A percentile compares a stretch with the other conserved stretches of the same genome.
Evolutionary conservation across 2,329 filamentous ascomycete species (phyloP).

Genomic region (Parafenestella ontariensis): DNA sequence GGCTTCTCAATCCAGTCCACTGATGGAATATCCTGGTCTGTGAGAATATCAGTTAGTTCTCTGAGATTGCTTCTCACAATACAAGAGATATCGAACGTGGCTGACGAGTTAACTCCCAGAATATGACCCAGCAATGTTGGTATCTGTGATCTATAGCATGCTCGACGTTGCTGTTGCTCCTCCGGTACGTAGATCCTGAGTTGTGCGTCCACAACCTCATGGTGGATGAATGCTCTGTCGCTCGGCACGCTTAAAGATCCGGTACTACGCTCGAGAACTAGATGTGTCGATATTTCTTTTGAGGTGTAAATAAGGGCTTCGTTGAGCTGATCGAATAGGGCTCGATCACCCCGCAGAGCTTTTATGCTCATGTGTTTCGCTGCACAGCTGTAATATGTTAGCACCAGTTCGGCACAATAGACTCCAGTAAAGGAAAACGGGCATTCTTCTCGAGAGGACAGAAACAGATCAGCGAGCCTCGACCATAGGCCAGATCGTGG

Average conservation of each 20-base stretch:
- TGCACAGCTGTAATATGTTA: slow-evolving; percentile 25
- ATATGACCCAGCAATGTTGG: slow-evolving; percentile 19
- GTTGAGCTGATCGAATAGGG: slow-evolving; percentile 17
- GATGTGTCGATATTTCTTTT: slow-evolving; percentile 16
- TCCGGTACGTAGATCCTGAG: slow-evolving; percentile 25
- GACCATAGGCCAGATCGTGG: not conserved
- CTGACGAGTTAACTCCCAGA: slow-evolving; percentile 2
- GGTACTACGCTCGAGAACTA: slow-evolving; percentile 9
- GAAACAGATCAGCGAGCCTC: not conserved
- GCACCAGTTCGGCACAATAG: not conserved
- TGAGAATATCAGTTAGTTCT: slow-evolving; percentile 19
- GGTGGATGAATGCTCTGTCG: slow-evolving; percentile 20
- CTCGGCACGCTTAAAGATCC: slow-evolving; percentile 12
- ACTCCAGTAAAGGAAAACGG: no score
- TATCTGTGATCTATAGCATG: slow-evolving; percentile 26
- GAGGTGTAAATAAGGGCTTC: slow-evolving; percentile 8
- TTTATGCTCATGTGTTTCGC: slow-evolving; percentile 29
- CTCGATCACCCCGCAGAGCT: slow-evolving; percentile 17
- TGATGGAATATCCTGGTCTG: slow-evolving; percentile 21
- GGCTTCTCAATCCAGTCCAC: slow-evolving; percentile 28
- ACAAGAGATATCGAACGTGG: slow-evolving; percentile 13
- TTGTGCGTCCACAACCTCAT: slow-evolving; percentile 8
- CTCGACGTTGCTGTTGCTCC: slow-evolving; percentile 7
- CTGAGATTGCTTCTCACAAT: slow-evolving; percentile 9
- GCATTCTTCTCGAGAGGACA: no score